A percentile compares a stretch with the other conserved stretches of the same genome.
Conservation (phyloP, 1,139 yeast species). For the Geotrichum klebahnii region DNA sequence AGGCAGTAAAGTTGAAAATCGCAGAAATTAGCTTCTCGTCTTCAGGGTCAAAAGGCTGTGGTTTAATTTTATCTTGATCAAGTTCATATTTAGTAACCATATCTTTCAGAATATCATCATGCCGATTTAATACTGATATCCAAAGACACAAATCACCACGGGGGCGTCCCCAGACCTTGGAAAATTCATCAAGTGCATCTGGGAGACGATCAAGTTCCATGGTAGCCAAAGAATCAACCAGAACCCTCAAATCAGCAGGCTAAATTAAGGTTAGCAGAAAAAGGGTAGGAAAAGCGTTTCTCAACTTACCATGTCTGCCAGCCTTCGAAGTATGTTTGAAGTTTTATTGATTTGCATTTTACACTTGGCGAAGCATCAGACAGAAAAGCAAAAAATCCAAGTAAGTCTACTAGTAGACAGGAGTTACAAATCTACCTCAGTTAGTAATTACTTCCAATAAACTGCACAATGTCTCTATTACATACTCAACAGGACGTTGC, state of each 20-base stretch:
- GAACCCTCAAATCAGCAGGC: constrained; percentile 43
- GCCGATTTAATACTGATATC: constrained; percentile 69
- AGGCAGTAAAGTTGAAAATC: constrained; percentile 58
- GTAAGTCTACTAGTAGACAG: constrained; percentile 4
- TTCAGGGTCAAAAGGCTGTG: constrained; percentile 42
- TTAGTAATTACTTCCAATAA: background rate
- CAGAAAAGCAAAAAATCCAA: constrained; percentile 2
- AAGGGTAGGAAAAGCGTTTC: background rate
- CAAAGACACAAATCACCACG: constrained; percentile 73
- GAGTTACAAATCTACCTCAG: background rate
- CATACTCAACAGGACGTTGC: no score
- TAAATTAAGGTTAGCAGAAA: constrained; percentile 26
- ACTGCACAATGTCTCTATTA: constrained; percentile 1
- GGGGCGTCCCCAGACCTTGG: constrained; percentile 56
- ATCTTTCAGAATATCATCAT: constrained; percentile 61
- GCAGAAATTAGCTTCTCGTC: constrained; percentile 52
- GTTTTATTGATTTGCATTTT: constrained; percentile 33
- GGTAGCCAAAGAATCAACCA: constrained; percentile 42
- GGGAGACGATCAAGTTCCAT: constrained; percentile 42
- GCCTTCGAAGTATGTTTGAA: constrained; percentile 31
- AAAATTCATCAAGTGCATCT: constrained; percentile 35
- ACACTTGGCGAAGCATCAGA: constrained; percentile 9
- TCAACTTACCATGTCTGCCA: constrained; percentile 34
- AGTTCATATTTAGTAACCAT: constrained; percentile 55
- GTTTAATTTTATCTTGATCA: constrained; percentile 43